phyloP scores from a whole-genome alignment of 805 yeast genomes.

The Metschnikowia orientalis region DNA sequence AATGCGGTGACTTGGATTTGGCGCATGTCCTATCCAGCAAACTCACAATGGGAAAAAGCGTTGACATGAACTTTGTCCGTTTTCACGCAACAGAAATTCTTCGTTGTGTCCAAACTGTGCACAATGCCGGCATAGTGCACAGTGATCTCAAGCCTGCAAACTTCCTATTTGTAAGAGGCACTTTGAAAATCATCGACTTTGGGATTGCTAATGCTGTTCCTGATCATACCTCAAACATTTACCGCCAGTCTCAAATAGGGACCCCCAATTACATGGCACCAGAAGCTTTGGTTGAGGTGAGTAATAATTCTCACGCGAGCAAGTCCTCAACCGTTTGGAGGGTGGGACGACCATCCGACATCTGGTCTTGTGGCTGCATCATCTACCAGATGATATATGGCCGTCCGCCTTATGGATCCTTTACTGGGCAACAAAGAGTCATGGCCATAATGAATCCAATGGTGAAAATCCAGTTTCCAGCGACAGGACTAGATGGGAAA shows the following conservation, averaged over 20 bases:
- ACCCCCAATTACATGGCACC: constrained; percentile 99
- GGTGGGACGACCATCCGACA: constrained; percentile 92
- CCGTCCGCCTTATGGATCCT: constrained; percentile 80
- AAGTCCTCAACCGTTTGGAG: constrained; percentile 46
- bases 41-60: constrained; percentile 32
- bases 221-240: constrained; percentile 85
- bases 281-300: constrained; percentile 68
- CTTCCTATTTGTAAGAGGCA: constrained; percentile 77
- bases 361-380: constrained; percentile 98
- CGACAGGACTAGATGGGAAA: constrained; percentile 54
- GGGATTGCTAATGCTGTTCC: constrained; percentile 95
- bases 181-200: constrained; percentile 85
- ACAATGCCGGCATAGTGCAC: constrained; percentile 78
- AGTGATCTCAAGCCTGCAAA: constrained; percentile 69
- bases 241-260: constrained; percentile 87
- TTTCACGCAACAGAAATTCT: constrained; percentile 75
- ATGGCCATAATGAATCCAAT: constrained; percentile 85
- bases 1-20: constrained; percentile 88
- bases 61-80: constrained; percentile 73
- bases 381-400: constrained; percentile 95
- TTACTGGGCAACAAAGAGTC: constrained; percentile 69
- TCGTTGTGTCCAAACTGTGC: constrained; percentile 84
- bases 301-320: constrained; percentile 22
- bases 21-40: constrained; percentile 72
- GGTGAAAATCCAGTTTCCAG: constrained; percentile 63